Conservation (phyloP, 2,329 filamentous ascomycete genomes). For the Trichoderma arundinaceum region DNA sequence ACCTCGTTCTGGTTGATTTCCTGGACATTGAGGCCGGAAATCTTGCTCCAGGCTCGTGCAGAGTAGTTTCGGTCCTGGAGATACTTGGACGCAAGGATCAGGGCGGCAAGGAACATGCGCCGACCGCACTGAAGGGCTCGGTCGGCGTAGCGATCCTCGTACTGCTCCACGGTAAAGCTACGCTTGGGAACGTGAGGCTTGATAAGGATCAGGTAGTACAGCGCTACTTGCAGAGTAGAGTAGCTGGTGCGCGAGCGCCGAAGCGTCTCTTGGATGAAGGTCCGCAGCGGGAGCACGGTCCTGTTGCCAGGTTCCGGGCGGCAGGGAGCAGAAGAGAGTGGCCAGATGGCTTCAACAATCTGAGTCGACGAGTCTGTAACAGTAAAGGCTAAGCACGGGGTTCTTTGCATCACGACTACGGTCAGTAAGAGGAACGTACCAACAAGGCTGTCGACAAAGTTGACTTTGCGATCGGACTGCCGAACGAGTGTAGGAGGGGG, state of each 20-base stretch:
- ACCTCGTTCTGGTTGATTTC: conserved; percentile 99
- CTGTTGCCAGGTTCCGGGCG: conserved; percentile 74
- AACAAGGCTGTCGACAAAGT: conserved; percentile 95
- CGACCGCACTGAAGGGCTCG: conserved; percentile 92
- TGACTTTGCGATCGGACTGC: conserved; percentile 89
- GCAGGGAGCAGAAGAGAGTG: conserved; percentile 80
- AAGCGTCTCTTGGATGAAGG: conserved; percentile 96
- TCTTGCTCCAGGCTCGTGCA: conserved; percentile 97
- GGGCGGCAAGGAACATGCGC: conserved; percentile 93
- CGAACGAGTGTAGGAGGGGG: conserved; percentile 78
- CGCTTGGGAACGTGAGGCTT: conserved; percentile 84
- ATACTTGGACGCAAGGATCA: conserved; percentile 97
- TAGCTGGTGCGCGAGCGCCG: conserved; percentile 95
- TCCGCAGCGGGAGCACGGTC: conserved; percentile 85
- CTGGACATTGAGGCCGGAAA: conserved; percentile 88
- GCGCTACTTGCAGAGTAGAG: conserved; percentile 92
- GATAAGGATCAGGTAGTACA: conserved; percentile 95
- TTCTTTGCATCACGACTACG: conserved; percentile 27
- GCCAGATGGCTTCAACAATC: conserved; percentile 98
- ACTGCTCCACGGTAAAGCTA: conserved; percentile 87
- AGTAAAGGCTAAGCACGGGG: conserved; percentile 44
- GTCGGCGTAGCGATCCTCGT: conserved; percentile 70
- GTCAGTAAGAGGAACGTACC: conserved; percentile 70
- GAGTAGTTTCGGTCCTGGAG: conserved; percentile 98
- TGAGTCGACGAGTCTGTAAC: conserved; percentile 89